Evolutionary conservation across 306 rosid species (phyloP), one percentile per base, ranked within the genome.

Genomic region (Prunus mongolica): DNA sequence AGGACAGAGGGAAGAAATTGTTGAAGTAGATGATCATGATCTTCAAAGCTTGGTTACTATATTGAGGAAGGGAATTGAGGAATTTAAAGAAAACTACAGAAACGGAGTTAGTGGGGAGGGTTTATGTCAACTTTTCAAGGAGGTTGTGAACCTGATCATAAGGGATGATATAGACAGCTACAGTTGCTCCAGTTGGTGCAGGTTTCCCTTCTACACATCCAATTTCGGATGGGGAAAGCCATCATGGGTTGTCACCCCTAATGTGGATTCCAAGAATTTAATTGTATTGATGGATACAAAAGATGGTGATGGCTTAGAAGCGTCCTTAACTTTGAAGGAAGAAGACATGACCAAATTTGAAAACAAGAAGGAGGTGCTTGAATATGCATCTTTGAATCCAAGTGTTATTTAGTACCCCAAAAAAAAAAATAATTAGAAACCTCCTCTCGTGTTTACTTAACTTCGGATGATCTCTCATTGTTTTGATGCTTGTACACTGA

Each of bases 291-390:
- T 63, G 69, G 82, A 80, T 52, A 34, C 82, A 6, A 80, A 58
- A 54, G 72, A 71, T 50, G 82, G 79, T 1, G 54, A 65, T 5
- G 87, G 84, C 18, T 76, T 84, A 0, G 87, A 72, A 72, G 77
- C 66, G 1, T 65, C 28, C 16, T 27, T 79, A 38, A 41, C 34
- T 16, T 19, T 72, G 5, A 44, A 25, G 13, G 72, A 71, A 24
- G 67, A 64, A 38, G 82, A 65, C 8, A 72, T 79, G 77, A 66
- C 27, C 24, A 44, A 51, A 16, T 34, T 65, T 47, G 78, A 81
- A 76, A 55, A 22, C 12, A 65, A 71, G 9, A 5, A 76, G 14
- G 73, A 72, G 19, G 47, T 79, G 32, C 77, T 63, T 27, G 67
- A 57, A 5, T 79, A 52, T 27, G 78, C 82, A 34, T 54, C 73